Evolutionary conservation across 2,329 filamentous ascomycete species (phyloP).

Genomic region (Malbranchea cinnamomea): DNA sequence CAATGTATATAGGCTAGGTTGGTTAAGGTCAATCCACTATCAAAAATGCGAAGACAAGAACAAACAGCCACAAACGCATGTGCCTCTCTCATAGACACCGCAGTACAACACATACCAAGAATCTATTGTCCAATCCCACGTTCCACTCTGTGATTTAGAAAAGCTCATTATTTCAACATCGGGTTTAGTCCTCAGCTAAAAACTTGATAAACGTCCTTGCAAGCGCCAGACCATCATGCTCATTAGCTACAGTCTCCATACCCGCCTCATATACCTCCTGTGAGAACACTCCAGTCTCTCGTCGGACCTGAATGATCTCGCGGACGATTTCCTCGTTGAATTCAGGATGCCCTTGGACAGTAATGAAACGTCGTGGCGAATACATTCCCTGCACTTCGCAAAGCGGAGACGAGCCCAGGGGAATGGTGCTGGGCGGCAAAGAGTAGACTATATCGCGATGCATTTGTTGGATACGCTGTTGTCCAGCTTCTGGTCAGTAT

Average conservation of each 20-base stretch:
- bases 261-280: slow-evolving; percentile 56
- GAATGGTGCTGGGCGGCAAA: slow-evolving; percentile 46
- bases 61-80: no score
- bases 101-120: no score
- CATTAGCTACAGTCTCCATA: slow-evolving; percentile 46
- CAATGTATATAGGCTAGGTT: no score
- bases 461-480: slow-evolving; percentile 56
- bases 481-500: no score
- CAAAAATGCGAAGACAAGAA: no score
- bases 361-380: slow-evolving; percentile 48
- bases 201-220: slow-evolving; percentile 64
- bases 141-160: no score
- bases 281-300: slow-evolving; percentile 51
- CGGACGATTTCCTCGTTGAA: slow-evolving; percentile 57
- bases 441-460: slow-evolving; percentile 61
- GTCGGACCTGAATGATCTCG: slow-evolving; percentile 51
- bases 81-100: no score
- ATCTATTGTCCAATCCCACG: no score
- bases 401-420: slow-evolving; percentile 47
- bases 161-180: no score
- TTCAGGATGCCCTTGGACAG: slow-evolving; percentile 78
- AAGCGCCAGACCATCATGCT: slow-evolving; percentile 69
- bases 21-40: no score
- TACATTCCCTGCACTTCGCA: slow-evolving; percentile 76
- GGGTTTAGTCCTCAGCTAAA: slow-evolving; percentile 38